A percentile compares a stretch with the other conserved stretches of the same genome.
These are phyloP conservation scores for Alternaria triticimaculans DNA, from an alignment of 2,329 filamentous ascomycete genomes.

Conservation along the genomic window DNA sequence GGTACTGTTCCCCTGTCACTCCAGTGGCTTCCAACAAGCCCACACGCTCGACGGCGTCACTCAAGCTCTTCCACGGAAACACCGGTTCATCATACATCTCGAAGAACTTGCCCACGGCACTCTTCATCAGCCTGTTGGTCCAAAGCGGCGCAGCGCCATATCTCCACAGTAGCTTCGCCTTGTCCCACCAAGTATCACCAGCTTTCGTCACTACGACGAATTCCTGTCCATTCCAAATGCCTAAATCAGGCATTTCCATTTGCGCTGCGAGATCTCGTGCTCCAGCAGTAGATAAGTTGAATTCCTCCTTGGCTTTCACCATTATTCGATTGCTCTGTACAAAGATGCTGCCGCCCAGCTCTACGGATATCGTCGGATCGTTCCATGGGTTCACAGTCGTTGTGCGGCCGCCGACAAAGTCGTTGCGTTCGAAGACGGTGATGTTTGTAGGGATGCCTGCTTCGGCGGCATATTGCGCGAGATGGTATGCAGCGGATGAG, in stretches of 20 bases:
- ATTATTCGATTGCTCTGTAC: slow-evolving; percentile 85
- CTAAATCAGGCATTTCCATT: slow-evolving; percentile 59
- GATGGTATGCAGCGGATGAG: slow-evolving; percentile 83
- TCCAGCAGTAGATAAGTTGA: slow-evolving; percentile 66
- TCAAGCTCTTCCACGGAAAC: slow-evolving; percentile 84
- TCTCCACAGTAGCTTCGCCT: slow-evolving; percentile 79
- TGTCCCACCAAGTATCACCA: slow-evolving; percentile 76
- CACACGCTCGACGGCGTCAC: slow-evolving; percentile 69
- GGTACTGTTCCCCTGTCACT: slow-evolving; percentile 74
- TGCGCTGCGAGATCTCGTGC: slow-evolving; percentile 40
- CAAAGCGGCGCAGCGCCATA: slow-evolving; percentile 82
- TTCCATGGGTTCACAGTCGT: slow-evolving; percentile 82
- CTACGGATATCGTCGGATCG: slow-evolving; percentile 71
- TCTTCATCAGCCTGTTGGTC: slow-evolving; percentile 74
- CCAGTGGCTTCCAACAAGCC: slow-evolving; percentile 71
- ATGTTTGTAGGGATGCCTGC: slow-evolving; percentile 72
- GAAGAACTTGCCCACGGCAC: slow-evolving; percentile 74
- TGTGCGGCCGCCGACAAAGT: slow-evolving; percentile 82
- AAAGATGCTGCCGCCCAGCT: slow-evolving; percentile 92
- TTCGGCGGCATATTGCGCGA: slow-evolving; percentile 72
- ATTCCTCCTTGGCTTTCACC: slow-evolving; percentile 71
- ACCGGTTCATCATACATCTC: slow-evolving; percentile 79
- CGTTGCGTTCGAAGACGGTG: slow-evolving; percentile 83
- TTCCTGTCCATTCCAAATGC: slow-evolving; percentile 81
- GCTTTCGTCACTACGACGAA: slow-evolving; percentile 74